Base-by-base conservation (phyloP, 1,139 yeast species). In the Yamadazyma dendronema region DNA sequence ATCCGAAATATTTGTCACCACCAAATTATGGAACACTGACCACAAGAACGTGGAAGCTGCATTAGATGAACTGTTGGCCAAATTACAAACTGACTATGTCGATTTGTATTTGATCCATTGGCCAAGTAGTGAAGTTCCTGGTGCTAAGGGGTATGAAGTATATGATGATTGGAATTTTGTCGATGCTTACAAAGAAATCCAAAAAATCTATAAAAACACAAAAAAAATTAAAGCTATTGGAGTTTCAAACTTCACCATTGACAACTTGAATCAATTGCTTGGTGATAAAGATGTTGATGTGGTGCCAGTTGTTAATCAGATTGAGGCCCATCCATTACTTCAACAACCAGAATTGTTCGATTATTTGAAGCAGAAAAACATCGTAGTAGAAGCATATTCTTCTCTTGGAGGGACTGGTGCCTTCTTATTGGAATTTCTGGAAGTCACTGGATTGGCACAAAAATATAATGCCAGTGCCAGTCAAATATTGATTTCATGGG, bases 21-120 rank as follows among this genome's bases (percentile, higher is more conserved):
- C 96, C 48, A 88, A 88, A 60, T 68, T 87, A 47, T 83, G 89
- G 86, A 74, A 81, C 42, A 61, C 29, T 17, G 17, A 16, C 8
- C 39, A 64, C 81, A 86, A 84, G 27, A 80, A 76, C 53, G 82
- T 81, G 17, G 81, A 62, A 31, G 67, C 57, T 30, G 86, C 84
- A 6, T 64, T 88, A 39, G 76, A 81, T 35, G 63, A 58, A 35
- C 81, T 94, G 3, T 72, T 89, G 53, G 57, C 74, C 50, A 79
- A 79, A 53, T 68, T 89, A 49, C 83, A 83, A 2, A 63, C 85
- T 49, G 95, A 85, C 38, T 89, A 89, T 53, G 81, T 89, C 40
- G 97, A 89, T 57, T 69, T 89, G 50, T 83, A 82, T 59, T 72
- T 89, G 57, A 76, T 87, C 51, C 97, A 89, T 63, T 87, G 53